Evolutionary conservation across 345 rosid species (phyloP).

Genomic region (Pugionium dolabratum): DNA sequence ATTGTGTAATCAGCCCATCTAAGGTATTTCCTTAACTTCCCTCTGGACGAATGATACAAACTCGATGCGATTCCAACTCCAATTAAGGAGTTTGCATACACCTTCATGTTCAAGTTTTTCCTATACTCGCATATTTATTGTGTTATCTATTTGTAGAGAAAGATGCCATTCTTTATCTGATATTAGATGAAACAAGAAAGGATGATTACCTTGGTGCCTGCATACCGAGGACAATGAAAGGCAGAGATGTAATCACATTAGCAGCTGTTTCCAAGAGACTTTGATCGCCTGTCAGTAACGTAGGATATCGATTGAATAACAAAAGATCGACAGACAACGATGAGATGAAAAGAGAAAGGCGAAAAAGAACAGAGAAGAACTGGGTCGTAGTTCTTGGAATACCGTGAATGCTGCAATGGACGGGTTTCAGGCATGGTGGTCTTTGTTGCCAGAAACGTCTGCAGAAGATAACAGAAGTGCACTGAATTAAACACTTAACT

Average conservation of each 20-base stretch:
- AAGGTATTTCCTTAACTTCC: conserved; percentile 67
- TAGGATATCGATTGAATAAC: background rate
- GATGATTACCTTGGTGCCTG: conserved; percentile 81
- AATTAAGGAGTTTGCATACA: conserved; percentile 91
- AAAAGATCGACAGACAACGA: background rate
- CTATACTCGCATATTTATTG: conserved; percentile 38
- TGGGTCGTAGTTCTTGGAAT: conserved; percentile 5
- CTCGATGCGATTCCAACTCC: conserved; percentile 92
- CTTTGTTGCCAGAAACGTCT: conserved; percentile 95
- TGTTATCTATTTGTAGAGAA: background rate
- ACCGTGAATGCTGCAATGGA: conserved; percentile 66
- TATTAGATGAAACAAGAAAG: background rate
- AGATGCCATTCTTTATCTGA: background rate
- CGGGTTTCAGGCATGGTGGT: conserved; percentile 87
- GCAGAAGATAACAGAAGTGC: conserved; percentile 23
- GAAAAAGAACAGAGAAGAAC: background rate
- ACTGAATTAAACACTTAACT: conserved; percentile 17
- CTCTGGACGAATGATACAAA: conserved; percentile 88
- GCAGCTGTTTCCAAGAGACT: conserved; percentile 68
- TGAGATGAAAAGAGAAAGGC: background rate
- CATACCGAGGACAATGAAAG: conserved; percentile 81
- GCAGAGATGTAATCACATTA: conserved; percentile 90
- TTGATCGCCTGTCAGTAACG: conserved; percentile 60
- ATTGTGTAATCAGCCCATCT: conserved; percentile 93
- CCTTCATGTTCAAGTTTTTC: conserved; percentile 63